These are phyloP conservation scores for Aegilops tauschii DNA, from an alignment of 176 grass and related monocot genomes.

Conservation along the genomic window DNA sequence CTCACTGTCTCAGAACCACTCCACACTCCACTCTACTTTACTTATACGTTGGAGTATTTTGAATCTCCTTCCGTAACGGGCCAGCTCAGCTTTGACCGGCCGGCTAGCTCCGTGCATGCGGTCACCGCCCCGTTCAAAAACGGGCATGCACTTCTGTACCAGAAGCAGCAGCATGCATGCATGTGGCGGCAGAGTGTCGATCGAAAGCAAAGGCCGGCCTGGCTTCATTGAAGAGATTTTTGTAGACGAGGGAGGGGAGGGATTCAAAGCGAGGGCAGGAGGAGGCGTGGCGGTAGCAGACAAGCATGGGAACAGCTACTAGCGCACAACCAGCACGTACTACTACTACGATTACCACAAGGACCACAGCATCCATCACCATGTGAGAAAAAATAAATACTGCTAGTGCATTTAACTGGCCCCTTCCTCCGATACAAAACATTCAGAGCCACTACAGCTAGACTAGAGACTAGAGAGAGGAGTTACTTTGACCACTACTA, in stretches of 20 bases:
- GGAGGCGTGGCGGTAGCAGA: constrained; percentile 30
- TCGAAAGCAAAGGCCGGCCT: background rate
- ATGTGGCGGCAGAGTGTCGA: background rate
- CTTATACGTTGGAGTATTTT: background rate
- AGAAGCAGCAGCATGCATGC: background rate
- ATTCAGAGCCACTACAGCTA: constrained; percentile 16
- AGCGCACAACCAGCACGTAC: constrained; percentile 31
- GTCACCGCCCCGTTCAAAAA: background rate
- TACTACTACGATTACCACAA: background rate
- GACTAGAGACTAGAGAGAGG: background rate
- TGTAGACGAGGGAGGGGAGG: constrained; percentile 15
- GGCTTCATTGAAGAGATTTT: constrained; percentile 14
- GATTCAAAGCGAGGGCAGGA: background rate
- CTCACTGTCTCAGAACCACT: background rate
- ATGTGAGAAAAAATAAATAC: constrained; percentile 10
- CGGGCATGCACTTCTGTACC: background rate
- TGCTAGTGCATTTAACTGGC: constrained; percentile 47
- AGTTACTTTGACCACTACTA: constrained; percentile 38
- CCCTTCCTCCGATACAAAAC: constrained; percentile 37
- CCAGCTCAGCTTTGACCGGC: constrained; percentile 8
- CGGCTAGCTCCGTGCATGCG: background rate
- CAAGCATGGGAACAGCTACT: constrained; percentile 60
- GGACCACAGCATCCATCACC: constrained; percentile 23
- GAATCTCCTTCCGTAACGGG: background rate
- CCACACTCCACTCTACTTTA: background rate